phyloP scores from a whole-genome alignment of 2,329 filamentous ascomycete species.

The Sporothrix pseudoabietina region DNA sequence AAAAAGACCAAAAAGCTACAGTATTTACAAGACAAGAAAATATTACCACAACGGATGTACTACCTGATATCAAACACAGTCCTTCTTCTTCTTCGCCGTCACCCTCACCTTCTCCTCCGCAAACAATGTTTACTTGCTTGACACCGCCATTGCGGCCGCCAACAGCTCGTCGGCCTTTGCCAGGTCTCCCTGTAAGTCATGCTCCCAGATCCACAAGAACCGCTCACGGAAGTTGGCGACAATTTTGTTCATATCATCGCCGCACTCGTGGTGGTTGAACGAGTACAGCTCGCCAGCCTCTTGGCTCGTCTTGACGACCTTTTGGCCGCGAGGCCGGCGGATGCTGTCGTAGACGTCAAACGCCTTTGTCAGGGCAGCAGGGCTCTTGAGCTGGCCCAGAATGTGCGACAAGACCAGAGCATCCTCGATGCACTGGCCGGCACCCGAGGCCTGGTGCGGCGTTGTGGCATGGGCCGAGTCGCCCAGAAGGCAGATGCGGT shows the following conservation, averaged over 20 bases:
- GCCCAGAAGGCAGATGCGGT: constrained; percentile 52
- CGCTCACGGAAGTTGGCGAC: constrained; percentile 39
- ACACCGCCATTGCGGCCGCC: background rate
- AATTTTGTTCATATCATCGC: constrained; percentile 40
- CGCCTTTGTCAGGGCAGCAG: constrained; percentile 28
- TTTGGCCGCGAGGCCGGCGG: constrained; percentile 40
- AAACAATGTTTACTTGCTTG: background rate
- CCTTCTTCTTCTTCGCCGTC: too few relatives aligned
- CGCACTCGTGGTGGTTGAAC: constrained; percentile 37
- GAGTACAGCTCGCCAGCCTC: constrained; percentile 40
- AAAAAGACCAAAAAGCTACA: background rate
- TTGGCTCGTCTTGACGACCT: constrained; percentile 39
- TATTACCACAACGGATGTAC: background rate
- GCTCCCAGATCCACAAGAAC: constrained; percentile 42
- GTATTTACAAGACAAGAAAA: background rate
- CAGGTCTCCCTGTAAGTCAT: constrained; percentile 39
- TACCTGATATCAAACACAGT: background rate
- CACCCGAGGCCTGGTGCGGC: constrained; percentile 34
- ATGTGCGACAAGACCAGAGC: constrained; percentile 33
- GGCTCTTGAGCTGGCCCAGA: constrained; percentile 16
- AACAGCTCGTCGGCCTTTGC: background rate
- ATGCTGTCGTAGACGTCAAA: constrained; percentile 39
- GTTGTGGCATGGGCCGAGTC: constrained; percentile 57
- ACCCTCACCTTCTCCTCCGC: too few relatives aligned
- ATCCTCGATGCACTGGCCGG: constrained; percentile 35